Percentiles rank a stretch among this genome's conserved stretches.
phyloP scores from a whole-genome alignment of 495 filamentous ascomycete species.

The Rostrohypoxylon terebratum region DNA sequence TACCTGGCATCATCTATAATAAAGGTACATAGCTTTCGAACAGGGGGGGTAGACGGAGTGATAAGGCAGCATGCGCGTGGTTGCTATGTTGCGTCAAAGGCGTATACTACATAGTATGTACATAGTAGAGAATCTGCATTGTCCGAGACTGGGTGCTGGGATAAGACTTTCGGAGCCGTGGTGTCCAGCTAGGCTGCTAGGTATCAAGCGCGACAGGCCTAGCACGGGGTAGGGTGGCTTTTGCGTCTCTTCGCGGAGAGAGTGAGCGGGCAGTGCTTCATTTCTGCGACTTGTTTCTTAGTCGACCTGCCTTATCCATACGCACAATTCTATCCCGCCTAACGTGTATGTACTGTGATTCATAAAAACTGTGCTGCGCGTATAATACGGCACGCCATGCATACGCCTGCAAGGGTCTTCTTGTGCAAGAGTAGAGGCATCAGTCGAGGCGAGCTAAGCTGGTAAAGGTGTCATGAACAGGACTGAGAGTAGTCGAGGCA shows the following conservation, averaged over 20 bases:
- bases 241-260: constrained; percentile 40
- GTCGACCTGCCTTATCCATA: constrained; percentile 47
- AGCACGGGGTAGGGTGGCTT: constrained; percentile 44
- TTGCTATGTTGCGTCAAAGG: constrained; percentile 38
- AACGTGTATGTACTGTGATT: constrained; percentile 14
- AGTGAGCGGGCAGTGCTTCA: constrained; percentile 43
- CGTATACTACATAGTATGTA: no score
- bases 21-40: constrained; percentile 15
- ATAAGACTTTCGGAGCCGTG: constrained; percentile 8
- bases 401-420: constrained; percentile 45
- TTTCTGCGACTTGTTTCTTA: constrained; percentile 39
- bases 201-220: constrained; percentile 39
- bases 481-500: constrained; percentile 36
- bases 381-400: constrained; percentile 37
- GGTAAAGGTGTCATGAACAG: constrained; percentile 26
- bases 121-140: constrained; percentile 17
- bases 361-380: constrained; percentile 26
- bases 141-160: constrained; percentile 30
- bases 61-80: constrained; percentile 33
- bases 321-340: constrained; percentile 18
- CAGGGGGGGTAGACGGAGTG: constrained; percentile 18
- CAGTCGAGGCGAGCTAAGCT: constrained; percentile 22
- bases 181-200: constrained; percentile 36
- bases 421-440: constrained; percentile 22
- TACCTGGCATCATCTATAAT: constrained; percentile 46